Evolutionary conservation across 495 filamentous ascomycete genomes (phyloP).

Genomic region (Trichocladium uniseriatum): DNA sequence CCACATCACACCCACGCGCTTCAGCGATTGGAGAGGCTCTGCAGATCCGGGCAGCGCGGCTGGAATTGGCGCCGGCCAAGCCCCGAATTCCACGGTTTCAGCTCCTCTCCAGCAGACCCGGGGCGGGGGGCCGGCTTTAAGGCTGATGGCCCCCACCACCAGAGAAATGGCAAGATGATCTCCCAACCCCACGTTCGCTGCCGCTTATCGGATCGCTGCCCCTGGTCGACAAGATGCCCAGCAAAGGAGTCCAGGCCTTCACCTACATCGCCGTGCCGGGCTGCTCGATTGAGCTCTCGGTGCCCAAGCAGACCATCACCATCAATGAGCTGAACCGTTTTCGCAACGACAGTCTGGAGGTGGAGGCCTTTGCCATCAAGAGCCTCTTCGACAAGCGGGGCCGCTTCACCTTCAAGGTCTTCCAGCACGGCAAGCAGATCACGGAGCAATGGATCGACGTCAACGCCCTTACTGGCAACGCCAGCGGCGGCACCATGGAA

Average conservation of each 20-base stretch:
- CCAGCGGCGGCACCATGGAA: slow-evolving; percentile 40
- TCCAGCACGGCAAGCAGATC: slow-evolving; percentile 29
- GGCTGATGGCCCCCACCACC: no score
- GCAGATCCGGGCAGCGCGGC: neutral
- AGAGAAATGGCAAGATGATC: no score
- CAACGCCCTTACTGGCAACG: slow-evolving; percentile 40
- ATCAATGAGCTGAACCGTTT: slow-evolving; percentile 28
- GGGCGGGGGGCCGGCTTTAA: neutral
- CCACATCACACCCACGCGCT: no score
- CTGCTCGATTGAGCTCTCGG: slow-evolving; percentile 36
- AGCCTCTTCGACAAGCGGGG: slow-evolving; percentile 38
- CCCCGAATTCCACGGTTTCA: neutral
- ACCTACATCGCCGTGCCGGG: slow-evolving; percentile 40
- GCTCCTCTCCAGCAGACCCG: neutral
- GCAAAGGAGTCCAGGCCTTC: slow-evolving; percentile 41
- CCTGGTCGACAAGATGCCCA: slow-evolving; percentile 34
- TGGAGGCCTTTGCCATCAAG: slow-evolving; percentile 36
- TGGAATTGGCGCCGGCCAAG: neutral
- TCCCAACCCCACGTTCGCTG: neutral
- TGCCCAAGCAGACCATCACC: slow-evolving; percentile 31
- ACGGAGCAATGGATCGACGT: slow-evolving; percentile 36
- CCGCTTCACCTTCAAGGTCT: slow-evolving; percentile 40
- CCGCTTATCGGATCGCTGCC: no score
- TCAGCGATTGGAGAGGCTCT: neutral
- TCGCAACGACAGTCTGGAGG: slow-evolving; percentile 35